These are phyloP conservation scores for Tremella yokohamensis DNA, from an alignment of 768 basidiomycete genomes.

Conservation along the genomic window DNA sequence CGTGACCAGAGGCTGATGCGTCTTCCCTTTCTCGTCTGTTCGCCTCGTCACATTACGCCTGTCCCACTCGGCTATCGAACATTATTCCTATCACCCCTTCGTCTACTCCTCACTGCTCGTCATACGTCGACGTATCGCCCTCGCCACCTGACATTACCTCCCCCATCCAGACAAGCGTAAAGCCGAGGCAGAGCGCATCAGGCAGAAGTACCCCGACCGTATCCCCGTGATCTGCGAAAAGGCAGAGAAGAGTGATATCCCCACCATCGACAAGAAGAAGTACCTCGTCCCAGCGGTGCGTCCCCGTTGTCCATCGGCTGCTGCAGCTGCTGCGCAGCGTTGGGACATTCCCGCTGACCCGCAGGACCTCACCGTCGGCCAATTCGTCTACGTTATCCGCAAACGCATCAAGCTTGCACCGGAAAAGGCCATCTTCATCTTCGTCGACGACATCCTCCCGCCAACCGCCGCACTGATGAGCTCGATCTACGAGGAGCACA, in stretches of 20 bases:
- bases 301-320: background rate
- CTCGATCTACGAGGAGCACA: slow-evolving; percentile 99
- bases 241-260: slow-evolving; percentile 96
- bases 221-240: slow-evolving; percentile 99
- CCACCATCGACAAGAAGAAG: slow-evolving; percentile 99
- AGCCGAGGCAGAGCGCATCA: slow-evolving; percentile 95
- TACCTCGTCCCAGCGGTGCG: slow-evolving; percentile 94
- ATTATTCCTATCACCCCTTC: background rate
- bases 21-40: slow-evolving; percentile 6
- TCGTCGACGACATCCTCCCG: slow-evolving; percentile 96
- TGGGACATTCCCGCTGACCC: slow-evolving; percentile 12
- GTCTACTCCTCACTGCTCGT: background rate
- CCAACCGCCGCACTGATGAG: slow-evolving; percentile 98
- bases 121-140: background rate
- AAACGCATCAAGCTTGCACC: slow-evolving; percentile 99
- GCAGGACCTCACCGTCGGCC: slow-evolving; percentile 92
- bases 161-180: slow-evolving; percentile 87
- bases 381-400: slow-evolving; percentile 99
- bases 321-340: background rate
- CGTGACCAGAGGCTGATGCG: slow-evolving; percentile 9
- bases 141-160: background rate
- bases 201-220: slow-evolving; percentile 97
- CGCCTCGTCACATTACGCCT: background rate
- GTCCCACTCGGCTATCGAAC: background rate
- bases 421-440: slow-evolving; percentile 99